Percentiles rank a stretch among this genome's conserved stretches.
phyloP scores from a whole-genome alignment of 306 rosid species.

The Glycine soja region DNA sequence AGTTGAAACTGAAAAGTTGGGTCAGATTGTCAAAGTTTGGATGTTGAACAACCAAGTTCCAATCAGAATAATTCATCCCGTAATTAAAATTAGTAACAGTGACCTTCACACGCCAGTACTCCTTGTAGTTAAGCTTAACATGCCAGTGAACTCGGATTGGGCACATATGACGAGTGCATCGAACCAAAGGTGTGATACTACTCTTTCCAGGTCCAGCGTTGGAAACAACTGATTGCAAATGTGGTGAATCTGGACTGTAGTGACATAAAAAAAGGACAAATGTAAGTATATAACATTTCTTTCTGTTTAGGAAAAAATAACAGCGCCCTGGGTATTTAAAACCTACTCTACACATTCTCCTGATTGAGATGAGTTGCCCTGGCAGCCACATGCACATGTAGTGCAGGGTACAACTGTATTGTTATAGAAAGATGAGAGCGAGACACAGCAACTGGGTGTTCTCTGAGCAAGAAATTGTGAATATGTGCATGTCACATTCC shows the following conservation, averaged over 20 bases:
- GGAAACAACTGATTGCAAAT: slow-evolving; percentile 69
- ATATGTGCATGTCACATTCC: slow-evolving; percentile 89
- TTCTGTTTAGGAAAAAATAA: slow-evolving; percentile 22
- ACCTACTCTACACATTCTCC: slow-evolving; percentile 81
- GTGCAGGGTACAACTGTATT: slow-evolving; percentile 80
- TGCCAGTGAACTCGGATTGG: slow-evolving; percentile 97
- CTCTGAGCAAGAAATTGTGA: slow-evolving; percentile 83
- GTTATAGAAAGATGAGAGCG: slow-evolving; percentile 86
- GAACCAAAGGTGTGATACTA: slow-evolving; percentile 64
- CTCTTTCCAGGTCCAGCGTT: slow-evolving; percentile 47
- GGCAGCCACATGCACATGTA: slow-evolving; percentile 83
- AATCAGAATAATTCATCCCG: slow-evolving; percentile 75
- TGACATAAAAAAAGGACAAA: slow-evolving; percentile 22
- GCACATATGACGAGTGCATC: slow-evolving; percentile 87
- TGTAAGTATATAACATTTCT: slow-evolving; percentile 2
- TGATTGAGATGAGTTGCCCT: slow-evolving; percentile 54
- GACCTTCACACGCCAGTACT: slow-evolving; percentile 91
- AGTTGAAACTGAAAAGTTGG: slow-evolving; percentile 85
- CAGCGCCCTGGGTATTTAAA: slow-evolving; percentile 31
- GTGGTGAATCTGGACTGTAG: slow-evolving; percentile 64
- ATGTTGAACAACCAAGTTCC: slow-evolving; percentile 90
- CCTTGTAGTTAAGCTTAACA: slow-evolving; percentile 76
- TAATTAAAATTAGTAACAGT: slow-evolving; percentile 86
- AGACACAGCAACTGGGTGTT: slow-evolving; percentile 85
- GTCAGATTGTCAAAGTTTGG: slow-evolving; percentile 92